Evolutionary conservation across 2,329 filamentous ascomycete genomes (phyloP), one percentile per base, ranked within the genome.

Genomic region (Mycosphaerella sp.): DNA sequence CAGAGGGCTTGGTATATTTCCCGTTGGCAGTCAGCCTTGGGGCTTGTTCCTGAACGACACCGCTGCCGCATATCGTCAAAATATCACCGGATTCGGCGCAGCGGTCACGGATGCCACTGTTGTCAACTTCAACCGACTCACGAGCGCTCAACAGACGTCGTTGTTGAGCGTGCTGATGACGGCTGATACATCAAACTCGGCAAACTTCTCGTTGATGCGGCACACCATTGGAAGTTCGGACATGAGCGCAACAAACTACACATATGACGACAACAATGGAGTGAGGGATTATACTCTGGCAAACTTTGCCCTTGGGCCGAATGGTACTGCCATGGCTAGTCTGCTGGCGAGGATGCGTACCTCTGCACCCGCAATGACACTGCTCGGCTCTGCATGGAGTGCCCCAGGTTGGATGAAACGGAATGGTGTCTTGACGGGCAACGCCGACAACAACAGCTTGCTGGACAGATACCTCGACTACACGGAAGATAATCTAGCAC

Each of bases 11-110:
- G 45, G 41, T 8, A 46, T 32, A 25, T 36, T 45, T 6, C 49
- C 52, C 13, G 21, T 34, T 17, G 53, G 50, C 6, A 37, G 30
- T 17, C 46, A 37, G 14, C 30, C 41, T 21, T 58, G 53, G 50
- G 48, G 58, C 1, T 41, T 59, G 6, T 54, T 53, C 14, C 52
- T 65, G 44, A 61, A 64, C 56, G 59, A 59, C 27, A 62, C 64
- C 17, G 53, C 39, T 2, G 47, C 46, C 1, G 58, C 49, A 2
- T 53, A 56, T 37, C 40, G 52, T 36, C 55, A 59, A 40, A 49
- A 18, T 12, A 49, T 59, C 16, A 54, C 45, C 17, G 57, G 57
- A 13, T 59, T 59, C 9, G 57, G 57, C 13, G 57, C 50, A n/a
- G 53, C 53, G 12, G 51, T 59, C 13, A 59, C 57, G 1, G 57